phyloP scores from a whole-genome alignment of 2,329 filamentous ascomycete species.

The Elsinoe batatas region DNA sequence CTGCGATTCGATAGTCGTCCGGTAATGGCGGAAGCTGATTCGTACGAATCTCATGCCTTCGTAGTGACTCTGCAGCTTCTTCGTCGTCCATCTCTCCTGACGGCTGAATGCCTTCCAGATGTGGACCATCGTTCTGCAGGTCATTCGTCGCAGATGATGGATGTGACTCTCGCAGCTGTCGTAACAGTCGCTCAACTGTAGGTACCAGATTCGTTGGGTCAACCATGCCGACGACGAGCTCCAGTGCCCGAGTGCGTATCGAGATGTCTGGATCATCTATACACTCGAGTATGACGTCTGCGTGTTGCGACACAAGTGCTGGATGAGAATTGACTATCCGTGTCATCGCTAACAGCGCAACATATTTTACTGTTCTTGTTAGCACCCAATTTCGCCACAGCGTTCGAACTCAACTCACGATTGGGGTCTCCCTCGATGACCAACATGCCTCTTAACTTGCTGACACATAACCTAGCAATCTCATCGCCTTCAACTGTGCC shows the following conservation, averaged over 20 bases:
- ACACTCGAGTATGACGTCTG: conserved; percentile 92
- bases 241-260: conserved; percentile 83
- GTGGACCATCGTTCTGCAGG: conserved; percentile 37
- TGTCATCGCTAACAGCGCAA: conserved; percentile 88
- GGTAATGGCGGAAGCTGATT: conserved; percentile 55
- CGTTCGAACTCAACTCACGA: conserved; percentile 45
- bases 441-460: conserved; percentile 87
- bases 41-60: conserved; percentile 40
- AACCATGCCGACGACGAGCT: conserved; percentile 90
- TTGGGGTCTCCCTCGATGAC: conserved; percentile 90
- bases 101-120: conserved; percentile 35
- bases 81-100: conserved; percentile 49
- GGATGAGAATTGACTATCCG: conserved; percentile 87
- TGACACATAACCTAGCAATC: conserved; percentile 83
- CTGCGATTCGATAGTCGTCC: conserved; percentile 74
- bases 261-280: conserved; percentile 94
- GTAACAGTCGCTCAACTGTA: conserved; percentile 78
- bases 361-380: conserved; percentile 70
- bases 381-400: conserved; percentile 12
- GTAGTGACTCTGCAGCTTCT: conserved; percentile 46
- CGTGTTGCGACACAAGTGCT: conserved; percentile 78
- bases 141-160: conserved; percentile 41
- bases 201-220: conserved; percentile 72
- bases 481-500: conserved; percentile 77
- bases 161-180: conserved; percentile 63